Percentiles rank a stretch among this genome's conserved stretches.
Conservation (phyloP, 2,329 filamentous ascomycete genomes). For the Alternaria consortialis region DNA sequence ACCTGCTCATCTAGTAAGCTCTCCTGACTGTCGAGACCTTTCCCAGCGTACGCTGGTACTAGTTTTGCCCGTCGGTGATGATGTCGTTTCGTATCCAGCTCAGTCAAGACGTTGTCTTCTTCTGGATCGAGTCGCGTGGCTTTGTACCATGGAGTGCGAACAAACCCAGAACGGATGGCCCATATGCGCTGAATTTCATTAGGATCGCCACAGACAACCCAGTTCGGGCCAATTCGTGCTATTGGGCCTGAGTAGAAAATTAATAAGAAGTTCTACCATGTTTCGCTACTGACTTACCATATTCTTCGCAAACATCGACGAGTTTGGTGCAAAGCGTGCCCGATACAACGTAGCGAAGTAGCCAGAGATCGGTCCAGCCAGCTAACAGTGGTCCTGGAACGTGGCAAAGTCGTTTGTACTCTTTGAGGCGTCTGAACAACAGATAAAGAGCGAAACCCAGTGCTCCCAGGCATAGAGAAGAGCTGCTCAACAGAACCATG, state of each 20-base stretch:
- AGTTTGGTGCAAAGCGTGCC: neutral
- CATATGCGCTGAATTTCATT: neutral
- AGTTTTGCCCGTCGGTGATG: neutral
- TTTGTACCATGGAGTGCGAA: neutral
- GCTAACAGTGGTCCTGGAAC: neutral
- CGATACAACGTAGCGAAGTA: neutral
- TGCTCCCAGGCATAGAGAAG: neutral
- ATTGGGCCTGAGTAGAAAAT: neutral
- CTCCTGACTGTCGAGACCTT: neutral
- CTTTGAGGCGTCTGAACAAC: neutral
- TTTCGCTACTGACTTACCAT: neutral
- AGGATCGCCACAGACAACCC: neutral
- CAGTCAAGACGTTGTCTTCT: neutral
- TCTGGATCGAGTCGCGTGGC: neutral
- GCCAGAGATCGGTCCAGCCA: neutral
- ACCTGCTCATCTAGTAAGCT: neutral
- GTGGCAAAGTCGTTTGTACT: neutral
- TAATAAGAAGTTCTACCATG: neutral
- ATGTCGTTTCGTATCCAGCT: neutral
- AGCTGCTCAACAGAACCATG: neutral
- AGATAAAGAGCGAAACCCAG: neutral
- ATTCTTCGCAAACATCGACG: neutral
- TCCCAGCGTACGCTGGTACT: neutral
- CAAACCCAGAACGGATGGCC: neutral
- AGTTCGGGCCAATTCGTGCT: neutral